Conservation (phyloP, 495 filamentous ascomycete genomes). For the Penicillium pulvis region DNA sequence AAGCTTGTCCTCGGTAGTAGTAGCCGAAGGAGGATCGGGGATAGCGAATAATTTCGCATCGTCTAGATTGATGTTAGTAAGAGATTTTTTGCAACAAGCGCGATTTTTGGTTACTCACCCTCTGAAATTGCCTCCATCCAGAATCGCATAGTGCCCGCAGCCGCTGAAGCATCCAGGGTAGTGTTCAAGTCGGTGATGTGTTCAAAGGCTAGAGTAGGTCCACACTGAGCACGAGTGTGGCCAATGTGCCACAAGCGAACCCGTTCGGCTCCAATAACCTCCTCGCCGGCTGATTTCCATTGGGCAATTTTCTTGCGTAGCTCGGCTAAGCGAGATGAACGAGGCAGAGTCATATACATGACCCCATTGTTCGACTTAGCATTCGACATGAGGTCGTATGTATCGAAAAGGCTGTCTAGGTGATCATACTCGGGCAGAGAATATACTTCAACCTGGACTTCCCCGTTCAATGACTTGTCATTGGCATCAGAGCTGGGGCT, state of each 20-base stretch:
- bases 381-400: conserved; percentile 50
- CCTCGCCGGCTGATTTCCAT: conserved; percentile 30
- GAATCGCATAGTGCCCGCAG: conserved; percentile 36
- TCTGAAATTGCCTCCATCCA: conserved; percentile 50
- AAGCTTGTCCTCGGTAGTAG: conserved; percentile 34
- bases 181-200: conserved; percentile 39
- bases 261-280: conserved; percentile 33
- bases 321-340: conserved; percentile 39
- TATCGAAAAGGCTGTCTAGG: conserved; percentile 43
- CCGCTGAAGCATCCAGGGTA: conserved; percentile 32
- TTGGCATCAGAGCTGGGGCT: conserved; percentile 11
- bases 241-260: conserved; percentile 50
- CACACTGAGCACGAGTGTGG: conserved; percentile 38
- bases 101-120: conserved; percentile 23
- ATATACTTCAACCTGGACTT: conserved; percentile 48
- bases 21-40: conserved; percentile 36
- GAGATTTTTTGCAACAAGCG: background rate
- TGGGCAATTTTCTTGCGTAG: conserved; percentile 47
- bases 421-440: conserved; percentile 38
- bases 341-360: conserved; percentile 45
- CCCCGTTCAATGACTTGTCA: conserved; percentile 17
- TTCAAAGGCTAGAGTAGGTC: conserved; percentile 39
- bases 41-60: conserved; percentile 49
- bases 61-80: conserved; percentile 20
- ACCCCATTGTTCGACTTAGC: conserved; percentile 40